Evolutionary conservation across 805 yeast genomes (phyloP).

Genomic region (Saccharomycopsis selenospora): DNA sequence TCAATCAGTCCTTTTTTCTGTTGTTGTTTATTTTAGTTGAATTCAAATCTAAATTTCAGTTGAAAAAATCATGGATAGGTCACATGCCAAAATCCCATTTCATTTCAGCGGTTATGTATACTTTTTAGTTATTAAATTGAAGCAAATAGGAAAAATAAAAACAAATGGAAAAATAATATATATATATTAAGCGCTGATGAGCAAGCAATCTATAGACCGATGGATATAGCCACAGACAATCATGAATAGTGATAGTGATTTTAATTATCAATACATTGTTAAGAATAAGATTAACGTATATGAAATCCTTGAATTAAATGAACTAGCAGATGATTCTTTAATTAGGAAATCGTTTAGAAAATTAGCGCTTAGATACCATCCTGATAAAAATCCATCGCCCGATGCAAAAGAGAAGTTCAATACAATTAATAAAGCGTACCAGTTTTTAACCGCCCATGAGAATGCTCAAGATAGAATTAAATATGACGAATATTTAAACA

Average conservation of each 20-base stretch:
- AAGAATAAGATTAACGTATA: slow-evolving; percentile 8
- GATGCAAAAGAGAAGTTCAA: slow-evolving; percentile 49
- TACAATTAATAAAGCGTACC: slow-evolving; percentile 60
- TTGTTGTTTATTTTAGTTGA: too few relatives aligned
- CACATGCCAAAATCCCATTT: too few relatives aligned
- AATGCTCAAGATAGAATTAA: slow-evolving; percentile 46
- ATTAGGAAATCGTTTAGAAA: slow-evolving; percentile 14
- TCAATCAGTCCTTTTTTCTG: too few relatives aligned
- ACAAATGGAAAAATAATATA: not conserved
- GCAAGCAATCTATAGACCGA: too few relatives aligned
- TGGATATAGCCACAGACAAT: too few relatives aligned
- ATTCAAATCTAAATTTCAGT: too few relatives aligned
- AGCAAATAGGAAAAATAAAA: too few relatives aligned
- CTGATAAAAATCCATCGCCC: slow-evolving; percentile 53
- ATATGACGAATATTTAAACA: slow-evolving; percentile 47
- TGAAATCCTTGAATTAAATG: slow-evolving; percentile 9
- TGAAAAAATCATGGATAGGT: too few relatives aligned
- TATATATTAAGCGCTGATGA: not conserved
- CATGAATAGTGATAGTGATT: too few relatives aligned
- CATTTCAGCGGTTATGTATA: too few relatives aligned
- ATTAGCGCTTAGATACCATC: slow-evolving; percentile 48
- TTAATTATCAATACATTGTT: not conserved
- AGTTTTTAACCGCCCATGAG: slow-evolving; percentile 37
- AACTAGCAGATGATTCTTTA: slow-evolving; percentile 7
- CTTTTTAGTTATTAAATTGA: too few relatives aligned